Base-by-base conservation (phyloP, 106 monocot species). In the Apostasia shenzhenica region DNA sequence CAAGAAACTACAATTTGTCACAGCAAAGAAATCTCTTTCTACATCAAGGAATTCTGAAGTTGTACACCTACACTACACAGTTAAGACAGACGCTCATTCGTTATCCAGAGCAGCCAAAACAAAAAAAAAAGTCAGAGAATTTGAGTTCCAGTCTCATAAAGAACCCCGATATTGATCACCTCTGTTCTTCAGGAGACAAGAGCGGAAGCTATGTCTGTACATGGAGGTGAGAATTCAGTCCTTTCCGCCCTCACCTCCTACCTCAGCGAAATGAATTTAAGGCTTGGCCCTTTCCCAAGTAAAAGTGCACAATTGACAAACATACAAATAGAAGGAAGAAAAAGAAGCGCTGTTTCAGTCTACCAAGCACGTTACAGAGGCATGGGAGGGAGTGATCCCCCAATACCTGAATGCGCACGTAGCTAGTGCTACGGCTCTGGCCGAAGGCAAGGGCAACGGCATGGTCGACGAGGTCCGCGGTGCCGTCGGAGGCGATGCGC, bases 361-460 rank as follows among this genome's bases (percentile, higher is more conserved):
- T 10, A 26, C 26, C 26, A 44, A 48, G 8, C 12, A 41, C 7
- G 37, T 44, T 55, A 42, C 59, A 8, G 13, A 10, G 43, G 40
- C 6, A 50, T 48, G 47, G 45, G 37, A 43, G 8, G 12, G 12
- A 14, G 9, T 49, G 38, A 48, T 59, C 3, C 14, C 3, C 42
- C 26, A 26, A 41, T 60, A 75, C 84, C 72, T 80, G 76, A 48
- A 85, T 71, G 13, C 85, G 73, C 7, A 85, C 64, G 51, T 85
- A 85, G 72, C 73, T 81, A 38, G 50, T 65, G 12, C 42, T 55
- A 44, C 80, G 60, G 41, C 7, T 57, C 14, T 81, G 39, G 2
- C 77, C 81, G 67, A 81, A 85, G 10, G 85, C 81, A 70, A 85
- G 64, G 3, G 81, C 73, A 14, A 81, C 81, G 4, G 85, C 68